Evolutionary conservation across 495 filamentous ascomycete genomes (phyloP), one percentile per base, ranked within the genome.

Genomic region (Penicillium antarcticum): DNA sequence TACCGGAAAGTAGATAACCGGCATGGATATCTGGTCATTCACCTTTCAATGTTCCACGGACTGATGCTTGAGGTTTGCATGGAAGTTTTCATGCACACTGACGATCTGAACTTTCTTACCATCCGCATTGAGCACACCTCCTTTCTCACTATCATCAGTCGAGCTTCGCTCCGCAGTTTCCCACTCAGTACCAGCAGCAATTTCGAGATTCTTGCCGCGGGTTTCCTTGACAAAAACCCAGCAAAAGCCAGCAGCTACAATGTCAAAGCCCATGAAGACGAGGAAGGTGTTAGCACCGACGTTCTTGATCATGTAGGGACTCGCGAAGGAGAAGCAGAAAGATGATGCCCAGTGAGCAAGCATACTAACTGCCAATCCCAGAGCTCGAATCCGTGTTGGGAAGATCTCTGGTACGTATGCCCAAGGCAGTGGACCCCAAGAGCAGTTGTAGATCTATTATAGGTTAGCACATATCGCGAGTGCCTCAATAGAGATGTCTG

Each of bases 361-460:
- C 58, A 65, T 65, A 38, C 58, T 65, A 34, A 65, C 42, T 40
- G 55, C 61, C 37, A 65, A 31, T 2, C 63, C 63, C 1, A 65
- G 51, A 10, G 63, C 61, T 19, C 63, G 55, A 36, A 62, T 62
- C 32, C 58, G 53, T 4, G 55, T 67, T 10, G 61, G 61, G 49
- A 67, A 67, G 29, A 67, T 65, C 45, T 67, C 63, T 2, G 58
- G 59, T 4, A 58, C 55, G 29, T 67, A 67, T 1, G 62, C 61
- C 53, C 62, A 61, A 1, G 58, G 58, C 26, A 61, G 42, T 13
- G 58, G 58, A 16, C 60, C 56, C 60, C 60, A 62, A 14, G 60
- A 60, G 32, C 60, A 62, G 47, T 62, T 62, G 47, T 62, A 62
- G 4, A 62, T 50, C 60, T 62, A 38, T 8, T 16, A 11, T 16